Evolutionary conservation across 176 grass and related monocot genomes (phyloP), one percentile per base, ranked within the genome.

Genomic region (Oryza brachyantha): DNA sequence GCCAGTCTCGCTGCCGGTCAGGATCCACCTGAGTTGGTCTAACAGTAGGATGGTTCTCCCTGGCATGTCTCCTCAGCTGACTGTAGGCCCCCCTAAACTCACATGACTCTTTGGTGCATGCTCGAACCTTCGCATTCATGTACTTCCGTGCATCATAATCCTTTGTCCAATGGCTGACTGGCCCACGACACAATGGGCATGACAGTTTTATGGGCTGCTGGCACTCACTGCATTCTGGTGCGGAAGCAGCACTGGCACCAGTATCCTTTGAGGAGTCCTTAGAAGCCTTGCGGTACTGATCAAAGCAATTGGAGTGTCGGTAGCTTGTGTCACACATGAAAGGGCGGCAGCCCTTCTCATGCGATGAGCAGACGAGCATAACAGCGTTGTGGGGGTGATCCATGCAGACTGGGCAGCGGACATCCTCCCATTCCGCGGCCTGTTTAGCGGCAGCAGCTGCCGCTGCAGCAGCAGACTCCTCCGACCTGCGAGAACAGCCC

Each of bases 321-420:
- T 80, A 85, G 41, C 91, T 94, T 2, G 91, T 97, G 50, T 97
- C 83, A 3, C 94, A 97, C 77, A 97, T 78, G 76, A 92, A 97
- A 32, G 94, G 86, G 36, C 83, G 94, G 73, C 94, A 97, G 12
- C 94, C 94, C 48, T 90, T 94, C 31, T 92, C 85, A 0, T 90
- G 75, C 1, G 94, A 94, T 0, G 94, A 94, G 60, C 94, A 97
- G 22, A 88, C 42, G 0, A 97, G 94, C 37, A 97, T 70, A 38
- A 97, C 87, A 1, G 94, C 87, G 5, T 94, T 94, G 87, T 97
- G 94, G 3, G 94, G 94, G 48, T 97, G 91, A 31, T 97, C 94
- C 94, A 97, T 94, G 80, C 94, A 97, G 35, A 97, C 94, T 26
- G 87, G 85, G 79, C 91, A 97, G 21, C 75, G 79, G 10, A 90